These are phyloP conservation scores for Cladophialophora chaetospira DNA, from an alignment of 2,329 filamentous ascomycete genomes.

Conservation along the genomic window DNA sequence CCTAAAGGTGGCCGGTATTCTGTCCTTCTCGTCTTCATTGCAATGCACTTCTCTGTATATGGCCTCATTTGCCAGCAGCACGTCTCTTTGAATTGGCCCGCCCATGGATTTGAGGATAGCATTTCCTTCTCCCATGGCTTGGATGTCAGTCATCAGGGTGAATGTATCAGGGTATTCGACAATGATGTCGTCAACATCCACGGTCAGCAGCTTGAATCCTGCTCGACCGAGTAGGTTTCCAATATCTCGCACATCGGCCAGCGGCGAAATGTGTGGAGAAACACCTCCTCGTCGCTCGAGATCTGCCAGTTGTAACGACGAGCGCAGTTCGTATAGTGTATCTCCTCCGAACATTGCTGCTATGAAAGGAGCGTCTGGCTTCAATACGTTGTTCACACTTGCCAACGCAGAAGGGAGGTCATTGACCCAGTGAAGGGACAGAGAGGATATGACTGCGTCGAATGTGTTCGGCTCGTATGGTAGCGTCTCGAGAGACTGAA, in stretches of 20 bases:
- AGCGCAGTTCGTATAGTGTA: constrained; percentile 88
- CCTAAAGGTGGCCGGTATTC: constrained; percentile 85
- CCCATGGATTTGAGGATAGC: constrained; percentile 71
- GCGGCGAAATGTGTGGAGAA: constrained; percentile 82
- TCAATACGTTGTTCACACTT: constrained; percentile 83
- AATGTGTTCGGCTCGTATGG: constrained; percentile 77
- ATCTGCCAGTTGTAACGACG: constrained; percentile 89
- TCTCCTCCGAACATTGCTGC: constrained; percentile 97
- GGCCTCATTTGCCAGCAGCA: constrained; percentile 80
- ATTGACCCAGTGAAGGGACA: constrained; percentile 97
- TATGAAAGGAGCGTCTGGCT: constrained; percentile 88
- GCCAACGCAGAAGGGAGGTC: constrained; percentile 82
- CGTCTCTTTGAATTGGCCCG: constrained; percentile 79
- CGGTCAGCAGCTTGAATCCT: constrained; percentile 92
- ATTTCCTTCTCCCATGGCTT: constrained; percentile 95
- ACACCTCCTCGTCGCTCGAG: constrained; percentile 89
- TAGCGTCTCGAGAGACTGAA: constrained; percentile 67
- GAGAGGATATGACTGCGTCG: constrained; percentile 84
- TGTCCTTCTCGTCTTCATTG: constrained; percentile 56
- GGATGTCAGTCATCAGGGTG: constrained; percentile 87
- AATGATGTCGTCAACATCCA: constrained; percentile 95
- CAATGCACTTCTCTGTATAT: constrained; percentile 89
- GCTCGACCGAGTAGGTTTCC: constrained; percentile 83
- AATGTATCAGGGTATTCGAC: constrained; percentile 92
- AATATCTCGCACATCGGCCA: constrained; percentile 89